Conservation (phyloP, 2,329 filamentous ascomycete genomes). For the Thyridium curvatum region DNA sequence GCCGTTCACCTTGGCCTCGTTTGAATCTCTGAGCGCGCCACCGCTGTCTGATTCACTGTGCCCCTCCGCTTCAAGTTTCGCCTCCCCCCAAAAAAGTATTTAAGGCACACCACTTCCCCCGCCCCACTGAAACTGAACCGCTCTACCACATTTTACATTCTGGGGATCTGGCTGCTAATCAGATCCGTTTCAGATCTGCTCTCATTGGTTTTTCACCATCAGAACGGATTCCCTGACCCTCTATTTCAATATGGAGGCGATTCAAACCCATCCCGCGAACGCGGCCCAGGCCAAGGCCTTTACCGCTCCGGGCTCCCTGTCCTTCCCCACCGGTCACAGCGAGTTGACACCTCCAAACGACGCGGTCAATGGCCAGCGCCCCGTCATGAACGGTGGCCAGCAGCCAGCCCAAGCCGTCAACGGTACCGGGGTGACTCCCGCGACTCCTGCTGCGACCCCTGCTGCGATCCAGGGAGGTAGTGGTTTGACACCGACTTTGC, state of each 20-base stretch:
- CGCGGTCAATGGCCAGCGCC: constrained; percentile 44
- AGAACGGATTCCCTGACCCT: no score
- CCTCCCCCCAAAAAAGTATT: no score
- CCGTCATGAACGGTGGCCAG: constrained; percentile 37
- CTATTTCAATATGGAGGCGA: constrained; percentile 69
- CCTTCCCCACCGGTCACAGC: constrained; percentile 78
- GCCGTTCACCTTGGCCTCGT: no score
- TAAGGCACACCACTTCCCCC: no score
- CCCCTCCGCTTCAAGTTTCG: no score
- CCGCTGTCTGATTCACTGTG: no score
- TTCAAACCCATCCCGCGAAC: constrained; percentile 86
- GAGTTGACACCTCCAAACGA: constrained; percentile 77
- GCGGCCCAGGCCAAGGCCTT: constrained; percentile 94
- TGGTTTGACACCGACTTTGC: constrained; percentile 86
- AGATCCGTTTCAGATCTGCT: constrained; percentile 8
- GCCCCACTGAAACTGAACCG: no score
- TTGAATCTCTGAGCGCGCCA: background rate
- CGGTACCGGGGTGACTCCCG: constrained; percentile 77
- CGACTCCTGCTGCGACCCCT: constrained; percentile 88
- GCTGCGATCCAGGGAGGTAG: constrained; percentile 75
- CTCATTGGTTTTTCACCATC: constrained; percentile 1
- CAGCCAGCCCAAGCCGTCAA: constrained; percentile 54
- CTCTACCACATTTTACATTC: no score
- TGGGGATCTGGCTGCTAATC: no score
- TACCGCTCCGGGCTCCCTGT: constrained; percentile 85